A percentile compares a stretch with the other conserved stretches of the same genome.
Conservation (phyloP, 352 stramenopile species). For the Phytophthora megakarya region DNA sequence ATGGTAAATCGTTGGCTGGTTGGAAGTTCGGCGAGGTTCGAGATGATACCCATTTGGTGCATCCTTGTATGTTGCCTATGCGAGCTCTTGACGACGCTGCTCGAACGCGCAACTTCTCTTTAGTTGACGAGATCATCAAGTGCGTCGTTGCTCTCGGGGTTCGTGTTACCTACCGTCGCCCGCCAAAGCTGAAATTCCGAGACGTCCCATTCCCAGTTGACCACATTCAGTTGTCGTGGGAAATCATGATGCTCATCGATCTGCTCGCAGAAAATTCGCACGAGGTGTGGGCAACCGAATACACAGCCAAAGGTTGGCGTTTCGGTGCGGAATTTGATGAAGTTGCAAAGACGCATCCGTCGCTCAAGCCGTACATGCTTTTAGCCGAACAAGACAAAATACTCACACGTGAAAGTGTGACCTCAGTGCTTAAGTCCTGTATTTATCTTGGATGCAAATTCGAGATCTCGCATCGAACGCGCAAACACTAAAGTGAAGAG, state of each 20-base stretch:
- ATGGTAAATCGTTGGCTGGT: slow-evolving; percentile 47
- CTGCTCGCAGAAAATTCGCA: slow-evolving; percentile 73
- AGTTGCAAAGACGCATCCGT: slow-evolving; percentile 51
- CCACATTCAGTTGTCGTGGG: slow-evolving; percentile 54
- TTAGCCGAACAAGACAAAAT: slow-evolving; percentile 60
- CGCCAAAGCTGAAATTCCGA: slow-evolving; percentile 24
- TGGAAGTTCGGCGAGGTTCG: slow-evolving; percentile 48
- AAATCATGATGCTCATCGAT: slow-evolving; percentile 71
- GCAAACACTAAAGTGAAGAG: background rate
- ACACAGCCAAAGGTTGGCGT: slow-evolving; percentile 49
- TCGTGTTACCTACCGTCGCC: slow-evolving; percentile 28
- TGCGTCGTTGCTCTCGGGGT: slow-evolving; percentile 65
- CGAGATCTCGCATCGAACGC: slow-evolving; percentile 29
- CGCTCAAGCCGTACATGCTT: slow-evolving; percentile 61
- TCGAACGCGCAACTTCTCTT: slow-evolving; percentile 47
- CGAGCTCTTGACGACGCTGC: slow-evolving; percentile 43
- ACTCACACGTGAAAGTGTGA: slow-evolving; percentile 50
- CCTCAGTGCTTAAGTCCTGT: slow-evolving; percentile 58
- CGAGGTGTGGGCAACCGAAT: slow-evolving; percentile 66
- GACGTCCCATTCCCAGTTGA: slow-evolving; percentile 39
- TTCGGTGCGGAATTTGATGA: slow-evolving; percentile 47
- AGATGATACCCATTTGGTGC: slow-evolving; percentile 46
- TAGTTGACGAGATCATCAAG: slow-evolving; percentile 62
- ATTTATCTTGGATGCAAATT: slow-evolving; percentile 57
- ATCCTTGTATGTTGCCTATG: slow-evolving; percentile 63